phyloP scores from a whole-genome alignment of 805 yeast genomes.

The Ogataea corticis region DNA sequence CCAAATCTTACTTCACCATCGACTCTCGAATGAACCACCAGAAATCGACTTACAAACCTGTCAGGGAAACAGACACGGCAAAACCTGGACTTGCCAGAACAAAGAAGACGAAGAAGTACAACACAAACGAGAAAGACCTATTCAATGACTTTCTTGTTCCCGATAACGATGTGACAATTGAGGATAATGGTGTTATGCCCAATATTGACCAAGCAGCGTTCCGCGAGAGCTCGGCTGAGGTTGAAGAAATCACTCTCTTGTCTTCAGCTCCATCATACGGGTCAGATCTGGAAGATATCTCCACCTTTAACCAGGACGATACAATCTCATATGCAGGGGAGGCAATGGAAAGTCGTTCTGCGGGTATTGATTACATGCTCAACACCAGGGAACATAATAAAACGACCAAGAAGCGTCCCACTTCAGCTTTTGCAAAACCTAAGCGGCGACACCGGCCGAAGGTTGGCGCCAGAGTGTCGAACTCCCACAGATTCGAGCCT shows the following conservation, averaged over 20 bases:
- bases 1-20: slow-evolving; percentile 27
- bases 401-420: neutral
- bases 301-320: neutral
- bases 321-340: slow-evolving; percentile 12
- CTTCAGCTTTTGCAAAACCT: neutral
- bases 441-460: neutral
- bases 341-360: slow-evolving; percentile 29
- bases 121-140: neutral
- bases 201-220: neutral
- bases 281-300: neutral
- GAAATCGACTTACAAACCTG: neutral
- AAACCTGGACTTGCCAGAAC: slow-evolving; percentile 25
- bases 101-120: slow-evolving; percentile 6
- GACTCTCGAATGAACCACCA: slow-evolving; percentile 4
- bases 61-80: neutral
- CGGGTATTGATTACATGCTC: slow-evolving; percentile 33
- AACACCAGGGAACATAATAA: slow-evolving; percentile 2
- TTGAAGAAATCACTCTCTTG: slow-evolving; percentile 10
- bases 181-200: neutral
- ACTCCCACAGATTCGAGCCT: neutral
- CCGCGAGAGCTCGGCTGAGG: slow-evolving; percentile 5
- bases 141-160: slow-evolving; percentile 17
- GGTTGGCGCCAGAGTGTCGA: neutral
- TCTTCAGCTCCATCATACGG: slow-evolving; percentile 18
- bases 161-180: slow-evolving; percentile 9